A percentile compares a stretch with the other conserved stretches of the same genome.
Conservation (phyloP, 2,329 filamentous ascomycete species). For the Nigrospora oryzae region DNA sequence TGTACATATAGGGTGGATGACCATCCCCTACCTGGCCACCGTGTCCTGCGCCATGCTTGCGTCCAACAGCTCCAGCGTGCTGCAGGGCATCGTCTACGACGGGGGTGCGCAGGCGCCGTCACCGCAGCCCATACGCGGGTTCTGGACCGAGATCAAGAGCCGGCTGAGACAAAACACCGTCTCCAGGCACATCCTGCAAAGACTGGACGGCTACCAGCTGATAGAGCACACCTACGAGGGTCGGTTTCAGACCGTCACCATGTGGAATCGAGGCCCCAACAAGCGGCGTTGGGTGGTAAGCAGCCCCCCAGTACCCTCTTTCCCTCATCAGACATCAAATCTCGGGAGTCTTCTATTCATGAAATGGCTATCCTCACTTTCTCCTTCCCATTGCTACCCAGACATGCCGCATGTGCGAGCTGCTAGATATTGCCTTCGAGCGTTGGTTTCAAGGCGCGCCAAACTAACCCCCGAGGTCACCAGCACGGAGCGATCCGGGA, state of each 20-base stretch:
- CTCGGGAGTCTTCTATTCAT: too few species aligned
- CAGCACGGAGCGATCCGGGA: slow-evolving; percentile 17
- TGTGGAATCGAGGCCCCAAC: slow-evolving; percentile 23
- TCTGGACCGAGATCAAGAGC: slow-evolving; percentile 9
- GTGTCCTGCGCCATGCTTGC: slow-evolving; percentile 23
- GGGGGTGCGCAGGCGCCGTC: slow-evolving; percentile 10
- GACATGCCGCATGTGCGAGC: too few species aligned
- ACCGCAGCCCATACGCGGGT: slow-evolving; percentile 12
- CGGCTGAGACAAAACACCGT: slow-evolving; percentile 5
- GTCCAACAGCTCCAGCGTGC: slow-evolving; percentile 17
- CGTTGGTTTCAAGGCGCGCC: too few species aligned
- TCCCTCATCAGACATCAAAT: too few species aligned
- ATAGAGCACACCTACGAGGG: slow-evolving; percentile 18
- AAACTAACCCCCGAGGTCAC: too few species aligned
- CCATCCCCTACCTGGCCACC: slow-evolving; percentile 22
- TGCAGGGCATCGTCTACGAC: slow-evolving; percentile 21
- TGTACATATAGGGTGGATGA: slow-evolving; percentile 23
- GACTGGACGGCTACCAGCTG: slow-evolving; percentile 13
- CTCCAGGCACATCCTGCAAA: slow-evolving; percentile 6
- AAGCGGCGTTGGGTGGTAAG: slow-evolving; percentile 17
- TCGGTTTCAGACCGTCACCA: slow-evolving; percentile 18
- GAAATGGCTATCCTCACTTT: too few species aligned
- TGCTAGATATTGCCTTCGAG: too few species aligned
- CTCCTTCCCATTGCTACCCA: too few species aligned
- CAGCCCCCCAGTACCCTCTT: too few species aligned